Conservation (phyloP, 257 asterid genomes). For the Mentha longifolia region DNA sequence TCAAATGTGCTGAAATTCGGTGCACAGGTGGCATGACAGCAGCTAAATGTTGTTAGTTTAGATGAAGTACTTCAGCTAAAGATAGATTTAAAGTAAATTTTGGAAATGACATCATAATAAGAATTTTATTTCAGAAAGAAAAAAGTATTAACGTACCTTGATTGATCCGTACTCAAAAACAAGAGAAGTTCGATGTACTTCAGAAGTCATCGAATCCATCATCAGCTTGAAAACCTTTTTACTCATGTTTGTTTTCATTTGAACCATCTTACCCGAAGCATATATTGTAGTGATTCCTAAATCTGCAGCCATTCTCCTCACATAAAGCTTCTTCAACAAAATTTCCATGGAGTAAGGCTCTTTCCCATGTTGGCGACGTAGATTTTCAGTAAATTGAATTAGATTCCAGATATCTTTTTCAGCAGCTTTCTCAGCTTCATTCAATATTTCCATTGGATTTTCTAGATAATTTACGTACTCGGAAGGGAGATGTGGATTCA, state of each 20-base stretch:
- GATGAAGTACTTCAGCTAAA: background rate
- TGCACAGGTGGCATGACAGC: background rate
- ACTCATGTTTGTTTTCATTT: slow-evolving; percentile 85
- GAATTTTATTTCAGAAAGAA: slow-evolving; percentile 4
- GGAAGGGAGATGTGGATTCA: slow-evolving; percentile 90
- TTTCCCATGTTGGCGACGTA: slow-evolving; percentile 87
- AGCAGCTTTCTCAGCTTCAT: slow-evolving; percentile 88
- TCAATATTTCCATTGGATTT: slow-evolving; percentile 81
- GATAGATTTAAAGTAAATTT: too few relatives aligned
- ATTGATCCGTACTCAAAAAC: slow-evolving; percentile 74
- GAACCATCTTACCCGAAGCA: slow-evolving; percentile 80
- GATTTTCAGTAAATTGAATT: slow-evolving; percentile 81
- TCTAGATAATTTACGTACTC: slow-evolving; percentile 91
- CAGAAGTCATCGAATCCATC: slow-evolving; percentile 77
- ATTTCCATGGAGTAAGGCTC: slow-evolving; percentile 98
- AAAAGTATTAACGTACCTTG: slow-evolving; percentile 52
- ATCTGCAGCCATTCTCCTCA: slow-evolving; percentile 97
- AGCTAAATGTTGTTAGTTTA: background rate
- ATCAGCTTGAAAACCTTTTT: slow-evolving; percentile 83
- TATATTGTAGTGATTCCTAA: slow-evolving; percentile 74
- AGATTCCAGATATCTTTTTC: slow-evolving; percentile 81
- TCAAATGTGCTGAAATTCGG: background rate
- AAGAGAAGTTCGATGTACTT: slow-evolving; percentile 67
- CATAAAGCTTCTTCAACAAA: slow-evolving; percentile 87
- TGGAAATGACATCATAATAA: too few relatives aligned